phyloP scores from a whole-genome alignment of 2,329 filamentous ascomycete species.

The Fusarium cyanostomum region DNA sequence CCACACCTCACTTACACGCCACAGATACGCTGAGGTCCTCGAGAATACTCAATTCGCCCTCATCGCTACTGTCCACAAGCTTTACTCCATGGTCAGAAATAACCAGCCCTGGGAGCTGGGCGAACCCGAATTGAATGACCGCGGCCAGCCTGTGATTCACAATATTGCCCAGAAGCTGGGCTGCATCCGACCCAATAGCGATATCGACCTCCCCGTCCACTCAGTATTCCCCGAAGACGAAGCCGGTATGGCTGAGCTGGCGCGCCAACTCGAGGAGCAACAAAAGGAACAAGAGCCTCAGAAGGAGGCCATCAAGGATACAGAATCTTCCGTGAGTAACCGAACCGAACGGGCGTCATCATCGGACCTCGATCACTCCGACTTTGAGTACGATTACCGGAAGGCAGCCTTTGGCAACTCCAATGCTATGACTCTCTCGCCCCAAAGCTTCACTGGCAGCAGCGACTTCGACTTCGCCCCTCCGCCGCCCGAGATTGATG shows the following conservation, averaged over 20 bases:
- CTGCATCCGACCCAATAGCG: constrained; percentile 70
- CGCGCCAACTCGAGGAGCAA: constrained; percentile 61
- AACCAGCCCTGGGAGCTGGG: constrained; percentile 68
- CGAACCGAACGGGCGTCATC: constrained; percentile 61
- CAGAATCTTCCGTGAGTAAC: constrained; percentile 36
- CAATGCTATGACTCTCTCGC: constrained; percentile 61
- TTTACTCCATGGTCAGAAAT: constrained; percentile 70
- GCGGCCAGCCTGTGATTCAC: constrained; percentile 70
- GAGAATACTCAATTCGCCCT: constrained; percentile 73
- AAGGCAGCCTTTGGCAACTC: constrained; percentile 56
- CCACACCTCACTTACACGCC: constrained; percentile 32
- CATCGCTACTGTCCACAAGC: constrained; percentile 71
- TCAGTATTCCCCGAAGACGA: constrained; percentile 70
- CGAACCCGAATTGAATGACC: constrained; percentile 71
- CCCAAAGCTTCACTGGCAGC: constrained; percentile 59
- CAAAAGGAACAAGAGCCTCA: constrained; percentile 53
- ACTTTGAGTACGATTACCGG: constrained; percentile 65
- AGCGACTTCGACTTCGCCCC: constrained; percentile 51
- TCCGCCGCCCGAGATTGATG: constrained; percentile 47
- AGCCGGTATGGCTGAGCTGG: constrained; percentile 65
- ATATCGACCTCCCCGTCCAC: constrained; percentile 66
- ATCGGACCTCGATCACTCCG: constrained; percentile 64
- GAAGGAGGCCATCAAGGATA: constrained; percentile 42
- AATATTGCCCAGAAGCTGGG: constrained; percentile 72
- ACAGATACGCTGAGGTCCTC: constrained; percentile 70